These are phyloP conservation scores for Sclerotinia glacialis DNA, from an alignment of 2,329 filamentous ascomycete species.

Conservation along the genomic window DNA sequence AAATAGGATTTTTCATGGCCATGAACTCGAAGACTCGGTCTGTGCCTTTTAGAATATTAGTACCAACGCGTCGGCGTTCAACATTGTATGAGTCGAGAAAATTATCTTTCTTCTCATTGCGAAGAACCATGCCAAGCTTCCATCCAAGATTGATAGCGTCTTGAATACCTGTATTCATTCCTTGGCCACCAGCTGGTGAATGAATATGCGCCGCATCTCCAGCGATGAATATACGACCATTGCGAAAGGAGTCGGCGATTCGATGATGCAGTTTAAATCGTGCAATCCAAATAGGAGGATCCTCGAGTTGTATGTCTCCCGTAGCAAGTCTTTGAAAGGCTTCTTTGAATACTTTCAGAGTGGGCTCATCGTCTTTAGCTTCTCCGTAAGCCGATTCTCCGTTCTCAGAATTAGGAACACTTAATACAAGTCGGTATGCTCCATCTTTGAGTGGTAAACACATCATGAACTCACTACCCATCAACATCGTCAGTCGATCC, in stretches of 20 bases:
- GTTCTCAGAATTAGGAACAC: constrained; percentile 21
- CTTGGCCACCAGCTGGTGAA: constrained; percentile 41
- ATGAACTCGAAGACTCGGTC: constrained; percentile 45
- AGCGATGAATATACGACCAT: constrained; percentile 41
- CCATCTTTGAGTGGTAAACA: constrained; percentile 39
- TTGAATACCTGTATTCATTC: constrained; percentile 42
- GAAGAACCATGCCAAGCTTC: constrained; percentile 38
- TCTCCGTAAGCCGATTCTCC: constrained; percentile 23
- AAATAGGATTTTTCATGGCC: constrained; percentile 41
- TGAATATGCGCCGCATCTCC: constrained; percentile 43
- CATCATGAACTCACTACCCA: constrained; percentile 42
- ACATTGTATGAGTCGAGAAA: constrained; percentile 49
- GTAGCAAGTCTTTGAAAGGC: constrained; percentile 38
- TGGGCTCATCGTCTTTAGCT: constrained; percentile 27
- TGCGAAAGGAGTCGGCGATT: constrained; percentile 44
- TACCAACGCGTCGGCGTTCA: constrained; percentile 48
- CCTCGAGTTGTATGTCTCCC: constrained; percentile 27
- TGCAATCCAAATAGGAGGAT: constrained; percentile 44
- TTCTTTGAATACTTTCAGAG: constrained; percentile 40
- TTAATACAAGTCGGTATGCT: constrained; percentile 37
- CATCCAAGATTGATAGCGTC: constrained; percentile 41
- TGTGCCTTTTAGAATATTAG: constrained; percentile 44
- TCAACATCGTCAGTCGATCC: constrained; percentile 28
- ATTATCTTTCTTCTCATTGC: constrained; percentile 39
- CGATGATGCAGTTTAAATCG: constrained; percentile 48